These are phyloP conservation scores for Paraleonurus japonicus DNA, from an alignment of 257 asterid genomes.

Conservation along the genomic window DNA sequence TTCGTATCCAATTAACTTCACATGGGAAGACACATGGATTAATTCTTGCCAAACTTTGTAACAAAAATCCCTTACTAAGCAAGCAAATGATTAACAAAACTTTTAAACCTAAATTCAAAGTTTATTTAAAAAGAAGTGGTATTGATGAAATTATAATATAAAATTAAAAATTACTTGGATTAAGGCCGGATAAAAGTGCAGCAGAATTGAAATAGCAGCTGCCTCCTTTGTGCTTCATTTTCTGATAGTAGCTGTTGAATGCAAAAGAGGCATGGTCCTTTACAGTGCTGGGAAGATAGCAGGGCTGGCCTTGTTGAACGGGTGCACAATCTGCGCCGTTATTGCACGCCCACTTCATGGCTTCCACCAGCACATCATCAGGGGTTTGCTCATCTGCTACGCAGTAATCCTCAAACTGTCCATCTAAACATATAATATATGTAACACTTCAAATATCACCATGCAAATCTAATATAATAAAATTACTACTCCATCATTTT, in stretches of 20 bases:
- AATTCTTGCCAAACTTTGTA: not conserved
- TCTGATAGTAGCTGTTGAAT: conserved; percentile 86
- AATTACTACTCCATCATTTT: no score
- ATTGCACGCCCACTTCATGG: conserved; percentile 74
- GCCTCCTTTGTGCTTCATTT: conserved; percentile 61
- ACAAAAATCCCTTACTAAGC: not conserved
- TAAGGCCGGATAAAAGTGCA: conserved; percentile 53
- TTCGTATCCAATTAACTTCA: not conserved
- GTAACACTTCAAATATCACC: not conserved
- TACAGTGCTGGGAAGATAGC: conserved; percentile 54
- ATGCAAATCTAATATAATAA: no score
- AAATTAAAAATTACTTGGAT: conserved; percentile 90
- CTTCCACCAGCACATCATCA: conserved; percentile 51
- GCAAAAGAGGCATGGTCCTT: conserved; percentile 77
- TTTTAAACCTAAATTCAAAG: not conserved
- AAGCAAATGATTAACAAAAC: not conserved
- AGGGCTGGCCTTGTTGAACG: conserved; percentile 40
- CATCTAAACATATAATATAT: conserved; percentile 48
- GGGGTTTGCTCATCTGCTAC: conserved; percentile 79
- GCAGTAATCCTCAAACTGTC: conserved; percentile 74
- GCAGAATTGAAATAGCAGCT: conserved; percentile 78
- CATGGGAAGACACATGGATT: not conserved
- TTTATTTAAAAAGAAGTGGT: not conserved
- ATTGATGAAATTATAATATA: no score
- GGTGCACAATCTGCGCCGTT: conserved; percentile 75